Percentiles rank a stretch among this genome's conserved stretches.
These are phyloP conservation scores for Pseudopyricularia javanii DNA, from an alignment of 2,329 filamentous ascomycete species.

Conservation along the genomic window DNA sequence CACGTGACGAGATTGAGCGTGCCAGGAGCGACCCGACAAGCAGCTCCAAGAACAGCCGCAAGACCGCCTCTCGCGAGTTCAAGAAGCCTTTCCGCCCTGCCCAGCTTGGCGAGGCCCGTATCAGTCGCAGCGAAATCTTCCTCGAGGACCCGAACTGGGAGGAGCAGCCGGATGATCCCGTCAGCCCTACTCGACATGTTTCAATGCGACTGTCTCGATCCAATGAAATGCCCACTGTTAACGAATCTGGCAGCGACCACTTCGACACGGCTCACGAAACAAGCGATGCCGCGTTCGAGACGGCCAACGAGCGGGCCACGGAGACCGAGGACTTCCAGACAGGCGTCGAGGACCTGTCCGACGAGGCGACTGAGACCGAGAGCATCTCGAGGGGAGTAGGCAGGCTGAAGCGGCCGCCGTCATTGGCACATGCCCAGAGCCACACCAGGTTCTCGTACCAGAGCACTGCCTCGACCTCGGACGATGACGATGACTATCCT, in stretches of 20 bases:
- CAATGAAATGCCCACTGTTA: slow-evolving; percentile 14
- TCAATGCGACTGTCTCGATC: slow-evolving; percentile 16
- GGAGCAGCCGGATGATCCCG: slow-evolving; percentile 51
- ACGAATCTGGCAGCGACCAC: slow-evolving; percentile 44
- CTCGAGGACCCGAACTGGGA: slow-evolving; percentile 82
- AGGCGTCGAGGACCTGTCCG: slow-evolving; percentile 66
- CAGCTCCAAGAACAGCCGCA: slow-evolving; percentile 46
- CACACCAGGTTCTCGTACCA: slow-evolving; percentile 58
- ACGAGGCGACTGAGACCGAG: slow-evolving; percentile 80
- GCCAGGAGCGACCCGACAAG: slow-evolving; percentile 39
- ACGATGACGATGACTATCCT: slow-evolving; percentile 58
- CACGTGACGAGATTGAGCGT: slow-evolving; percentile 80
- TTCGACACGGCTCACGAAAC: slow-evolving; percentile 78
- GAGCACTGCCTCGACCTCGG: slow-evolving; percentile 82
- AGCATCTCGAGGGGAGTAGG: slow-evolving; percentile 30
- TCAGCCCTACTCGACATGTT: slow-evolving; percentile 38
- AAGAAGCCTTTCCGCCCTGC: slow-evolving; percentile 59
- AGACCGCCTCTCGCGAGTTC: slow-evolving; percentile 52
- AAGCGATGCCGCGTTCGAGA: slow-evolving; percentile 52
- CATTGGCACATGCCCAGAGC: slow-evolving; percentile 28
- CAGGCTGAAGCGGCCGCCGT: slow-evolving; percentile 27
- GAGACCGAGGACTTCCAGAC: slow-evolving; percentile 95
- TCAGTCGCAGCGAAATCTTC: slow-evolving; percentile 65
- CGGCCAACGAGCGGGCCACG: slow-evolving; percentile 69
- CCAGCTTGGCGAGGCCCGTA: slow-evolving; percentile 65